Base-by-base conservation (phyloP, 2,329 filamentous ascomycete species). In the Colletotrichum euphorbiae region DNA sequence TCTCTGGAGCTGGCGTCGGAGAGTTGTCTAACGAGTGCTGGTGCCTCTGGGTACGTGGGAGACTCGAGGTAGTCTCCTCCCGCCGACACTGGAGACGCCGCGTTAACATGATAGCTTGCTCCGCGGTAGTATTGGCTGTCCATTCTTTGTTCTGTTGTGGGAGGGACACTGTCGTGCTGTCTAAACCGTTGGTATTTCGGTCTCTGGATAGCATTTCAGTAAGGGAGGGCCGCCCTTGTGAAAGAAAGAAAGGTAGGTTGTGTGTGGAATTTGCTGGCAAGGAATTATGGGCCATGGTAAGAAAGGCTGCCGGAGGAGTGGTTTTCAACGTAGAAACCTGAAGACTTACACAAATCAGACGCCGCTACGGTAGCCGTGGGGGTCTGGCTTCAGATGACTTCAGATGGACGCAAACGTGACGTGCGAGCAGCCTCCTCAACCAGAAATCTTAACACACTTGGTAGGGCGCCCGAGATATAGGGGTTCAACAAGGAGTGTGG, bases 121-220 rank as follows among this genome's bases (percentile, higher is more conserved):
- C 62, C 40, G 52, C 17, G 54, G 48, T 68, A 51, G 19, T 68
- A 60, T 28, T 60, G 54, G 66, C 48, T 68, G 46, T 65, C 66
- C 66, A 68, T 68, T 50, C 46, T 65, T 28, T 65, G 38, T 50
- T 38, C n/a, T 17, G 21, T 28, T 28, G 7, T 51, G 48, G 48
- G 48, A 31, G 48, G 31, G 31, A 15, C 46, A 65, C 33, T 59
- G 61, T 42, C 48, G 61, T 50, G 54, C 61, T 65, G 54, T 65
- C 65, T 64, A 59, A 65, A 67, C 59, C 64, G 59, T 64, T 51
- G 31, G 50, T 63, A 58, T 67, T 45, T 51, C 59, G 64, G 64
- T 54, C 42, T 64, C 59, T 67, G 60, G 61, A 65, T 65, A 66
- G 54, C 61, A 68, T 46, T 68, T 68, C 66, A 68, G 66, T 68